A percentile compares a stretch with the other conserved stretches of the same genome.
Evolutionary conservation across 2,329 filamentous ascomycete species (phyloP).

Genomic region (Aspergillus sp.): DNA sequence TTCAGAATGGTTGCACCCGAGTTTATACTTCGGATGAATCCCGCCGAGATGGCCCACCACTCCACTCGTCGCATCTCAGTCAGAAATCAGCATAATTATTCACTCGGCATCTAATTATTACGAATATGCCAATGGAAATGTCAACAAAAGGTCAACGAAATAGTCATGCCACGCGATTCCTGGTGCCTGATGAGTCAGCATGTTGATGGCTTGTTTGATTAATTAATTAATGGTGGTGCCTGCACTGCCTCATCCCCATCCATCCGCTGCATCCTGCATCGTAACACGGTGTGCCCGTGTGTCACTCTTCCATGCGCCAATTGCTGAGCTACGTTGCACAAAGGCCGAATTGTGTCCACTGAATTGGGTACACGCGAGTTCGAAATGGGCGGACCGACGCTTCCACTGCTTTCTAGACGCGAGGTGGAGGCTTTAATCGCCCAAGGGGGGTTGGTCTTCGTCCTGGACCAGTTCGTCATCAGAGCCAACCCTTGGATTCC

Average conservation of each 20-base stretch:
- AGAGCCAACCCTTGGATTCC: conserved; percentile 55
- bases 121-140: too few relatives aligned
- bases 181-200: background rate
- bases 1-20: too few relatives aligned
- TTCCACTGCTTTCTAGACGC: background rate
- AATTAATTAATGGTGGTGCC: background rate
- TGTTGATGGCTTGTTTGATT: background rate
- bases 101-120: too few relatives aligned
- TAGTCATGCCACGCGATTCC: too few relatives aligned
- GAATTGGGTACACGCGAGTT: background rate
- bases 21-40: too few relatives aligned
- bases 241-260: background rate
- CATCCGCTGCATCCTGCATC: background rate
- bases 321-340: background rate
- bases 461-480: background rate
- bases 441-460: background rate
- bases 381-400: background rate
- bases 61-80: too few relatives aligned
- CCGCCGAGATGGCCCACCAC: too few relatives aligned
- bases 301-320: background rate
- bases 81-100: too few relatives aligned
- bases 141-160: too few relatives aligned
- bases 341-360: background rate
- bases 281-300: background rate
- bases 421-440: background rate